A percentile compares a stretch with the other conserved stretches of the same genome.
These are phyloP conservation scores for Volvox carteri DNA, from an alignment of 163 green algal genomes.

Conservation along the genomic window DNA sequence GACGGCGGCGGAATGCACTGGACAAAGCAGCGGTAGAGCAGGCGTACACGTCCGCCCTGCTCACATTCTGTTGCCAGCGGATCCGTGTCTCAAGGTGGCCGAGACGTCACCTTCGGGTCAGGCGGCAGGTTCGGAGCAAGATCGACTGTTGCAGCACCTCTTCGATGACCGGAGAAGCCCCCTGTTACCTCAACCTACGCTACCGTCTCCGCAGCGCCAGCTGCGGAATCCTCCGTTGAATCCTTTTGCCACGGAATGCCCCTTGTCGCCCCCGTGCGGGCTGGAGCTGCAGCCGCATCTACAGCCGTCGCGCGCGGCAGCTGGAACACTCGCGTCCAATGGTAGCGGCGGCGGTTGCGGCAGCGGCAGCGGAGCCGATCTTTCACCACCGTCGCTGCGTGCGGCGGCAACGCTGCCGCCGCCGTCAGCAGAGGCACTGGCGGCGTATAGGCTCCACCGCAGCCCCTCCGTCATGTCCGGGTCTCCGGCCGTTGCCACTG, in stretches of 20 bases:
- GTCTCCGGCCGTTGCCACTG: background rate
- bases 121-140: background rate
- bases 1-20: too few species aligned
- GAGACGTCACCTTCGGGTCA: background rate
- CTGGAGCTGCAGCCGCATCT: background rate
- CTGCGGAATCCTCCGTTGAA: background rate
- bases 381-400: background rate
- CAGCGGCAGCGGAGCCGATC: too few species aligned
- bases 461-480: background rate
- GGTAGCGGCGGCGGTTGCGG: too few species aligned
- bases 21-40: background rate
- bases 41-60: too few species aligned
- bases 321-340: background rate
- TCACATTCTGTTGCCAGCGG: background rate
- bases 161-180: background rate
- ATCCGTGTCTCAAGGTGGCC: background rate
- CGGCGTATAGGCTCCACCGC: background rate
- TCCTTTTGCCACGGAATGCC: background rate
- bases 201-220: background rate
- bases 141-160: background rate
- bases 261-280: background rate
- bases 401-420: background rate
- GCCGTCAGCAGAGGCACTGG: background rate
- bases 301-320: background rate
- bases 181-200: background rate